phyloP scores from a whole-genome alignment of 2,329 filamentous ascomycete species.

The Scolecobasidium constrictum region DNA sequence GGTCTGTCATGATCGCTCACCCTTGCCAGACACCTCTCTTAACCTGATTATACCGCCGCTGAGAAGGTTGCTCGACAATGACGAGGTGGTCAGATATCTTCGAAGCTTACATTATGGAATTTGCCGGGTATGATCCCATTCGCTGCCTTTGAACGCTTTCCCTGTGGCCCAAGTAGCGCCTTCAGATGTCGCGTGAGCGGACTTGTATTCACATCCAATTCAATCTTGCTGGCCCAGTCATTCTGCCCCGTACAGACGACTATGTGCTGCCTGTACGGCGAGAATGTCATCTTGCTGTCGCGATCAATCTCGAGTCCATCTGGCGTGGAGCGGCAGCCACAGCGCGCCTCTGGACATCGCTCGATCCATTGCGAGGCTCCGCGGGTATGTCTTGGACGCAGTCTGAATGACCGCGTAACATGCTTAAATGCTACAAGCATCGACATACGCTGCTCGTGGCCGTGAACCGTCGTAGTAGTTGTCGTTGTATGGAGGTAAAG shows the following conservation, averaged over 20 bases:
- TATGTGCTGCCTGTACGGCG: constrained; percentile 70
- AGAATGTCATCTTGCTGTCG: constrained; percentile 56
- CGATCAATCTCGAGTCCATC: constrained; percentile 63
- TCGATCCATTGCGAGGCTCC: constrained; percentile 19
- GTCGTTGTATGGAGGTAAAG: too few species aligned
- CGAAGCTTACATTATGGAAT: constrained; percentile 5
- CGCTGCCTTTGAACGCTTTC: background rate
- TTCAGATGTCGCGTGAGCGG: background rate
- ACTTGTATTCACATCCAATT: constrained; percentile 47
- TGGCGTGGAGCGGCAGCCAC: constrained; percentile 59
- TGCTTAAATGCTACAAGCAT: too few species aligned
- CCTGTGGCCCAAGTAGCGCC: background rate
- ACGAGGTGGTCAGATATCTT: background rate
- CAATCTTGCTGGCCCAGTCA: constrained; percentile 77
- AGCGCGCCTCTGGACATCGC: constrained; percentile 65
- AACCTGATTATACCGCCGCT: too few species aligned
- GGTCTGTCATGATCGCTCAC: background rate
- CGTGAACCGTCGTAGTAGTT: too few species aligned
- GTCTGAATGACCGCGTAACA: too few species aligned
- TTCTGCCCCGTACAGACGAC: constrained; percentile 68
- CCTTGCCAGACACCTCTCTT: background rate
- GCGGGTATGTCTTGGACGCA: too few species aligned
- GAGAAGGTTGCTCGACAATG: constrained; percentile 2
- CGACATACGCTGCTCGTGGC: too few species aligned
- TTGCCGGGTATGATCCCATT: background rate